These are phyloP conservation scores for Arabidopsis lyrata DNA, from an alignment of 441 rosid genomes.

Conservation along the genomic window DNA sequence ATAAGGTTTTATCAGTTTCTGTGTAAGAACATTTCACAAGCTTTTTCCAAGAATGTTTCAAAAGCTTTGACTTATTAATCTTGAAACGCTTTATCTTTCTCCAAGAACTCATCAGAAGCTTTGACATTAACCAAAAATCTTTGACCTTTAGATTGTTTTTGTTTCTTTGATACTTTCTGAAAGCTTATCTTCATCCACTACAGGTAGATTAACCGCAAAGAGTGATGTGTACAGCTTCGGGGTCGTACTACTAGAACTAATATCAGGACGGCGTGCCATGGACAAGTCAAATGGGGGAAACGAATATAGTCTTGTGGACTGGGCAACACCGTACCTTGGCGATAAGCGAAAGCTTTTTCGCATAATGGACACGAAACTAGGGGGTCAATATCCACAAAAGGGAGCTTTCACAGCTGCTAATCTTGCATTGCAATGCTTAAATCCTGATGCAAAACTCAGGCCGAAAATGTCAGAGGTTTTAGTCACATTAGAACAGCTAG, in stretches of 20 bases:
- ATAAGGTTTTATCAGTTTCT: neutral
- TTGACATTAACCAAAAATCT: neutral
- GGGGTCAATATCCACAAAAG: slow-evolving; percentile 78
- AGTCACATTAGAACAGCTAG: slow-evolving; percentile 53
- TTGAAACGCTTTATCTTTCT: neutral
- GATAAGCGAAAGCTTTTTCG: slow-evolving; percentile 56
- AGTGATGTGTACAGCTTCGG: slow-evolving; percentile 63
- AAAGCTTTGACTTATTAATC: slow-evolving; percentile 14
- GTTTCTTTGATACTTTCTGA: slow-evolving; percentile 17
- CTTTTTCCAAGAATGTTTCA: neutral
- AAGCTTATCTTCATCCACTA: slow-evolving; percentile 27
- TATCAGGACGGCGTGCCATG: slow-evolving; percentile 55
- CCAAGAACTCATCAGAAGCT: neutral
- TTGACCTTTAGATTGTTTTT: slow-evolving; percentile 16
- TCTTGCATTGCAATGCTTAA: slow-evolving; percentile 65
- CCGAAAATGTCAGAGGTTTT: slow-evolving; percentile 76
- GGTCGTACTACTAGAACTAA: slow-evolving; percentile 52
- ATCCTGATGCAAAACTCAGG: slow-evolving; percentile 55
- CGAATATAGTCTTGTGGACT: slow-evolving; percentile 56
- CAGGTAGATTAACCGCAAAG: slow-evolving; percentile 56
- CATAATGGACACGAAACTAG: slow-evolving; percentile 67
- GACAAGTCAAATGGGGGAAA: slow-evolving; percentile 49
- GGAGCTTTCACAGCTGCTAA: slow-evolving; percentile 62
- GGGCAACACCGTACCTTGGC: slow-evolving; percentile 57
- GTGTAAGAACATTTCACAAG: neutral